These are phyloP conservation scores for Alternaria brassicicola DNA, from an alignment of 2,329 filamentous ascomycete genomes.

Conservation along the genomic window DNA sequence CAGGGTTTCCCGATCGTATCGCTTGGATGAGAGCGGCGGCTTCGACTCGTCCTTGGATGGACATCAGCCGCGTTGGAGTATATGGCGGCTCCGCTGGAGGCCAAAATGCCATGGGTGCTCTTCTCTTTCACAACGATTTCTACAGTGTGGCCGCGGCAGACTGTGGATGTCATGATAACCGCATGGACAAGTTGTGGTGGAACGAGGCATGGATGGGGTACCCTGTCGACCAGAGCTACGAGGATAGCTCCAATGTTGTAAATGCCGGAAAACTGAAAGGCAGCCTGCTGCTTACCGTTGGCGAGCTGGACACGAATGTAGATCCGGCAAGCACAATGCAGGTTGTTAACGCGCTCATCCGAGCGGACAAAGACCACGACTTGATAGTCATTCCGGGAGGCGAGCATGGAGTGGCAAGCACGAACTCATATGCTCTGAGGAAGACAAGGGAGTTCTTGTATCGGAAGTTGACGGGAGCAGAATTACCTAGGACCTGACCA, in stretches of 20 bases:
- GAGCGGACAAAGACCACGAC: slow-evolving; percentile 30
- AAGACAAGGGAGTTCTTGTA: not conserved
- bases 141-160: slow-evolving; percentile 36
- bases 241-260: slow-evolving; percentile 33
- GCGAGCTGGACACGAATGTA: slow-evolving; percentile 45
- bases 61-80: slow-evolving; percentile 23
- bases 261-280: slow-evolving; percentile 27
- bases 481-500: too few relatives aligned
- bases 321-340: slow-evolving; percentile 39
- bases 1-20: slow-evolving; percentile 36
- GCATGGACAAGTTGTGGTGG: slow-evolving; percentile 41
- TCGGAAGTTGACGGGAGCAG: not conserved
- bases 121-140: slow-evolving; percentile 38
- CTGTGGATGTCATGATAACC: slow-evolving; percentile 38
- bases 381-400: slow-evolving; percentile 29
- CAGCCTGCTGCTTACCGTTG: slow-evolving; percentile 31
- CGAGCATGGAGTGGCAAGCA: slow-evolving; percentile 22
- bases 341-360: slow-evolving; percentile 31
- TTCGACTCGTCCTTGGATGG: slow-evolving; percentile 33
- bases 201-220: slow-evolving; percentile 41
- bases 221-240: slow-evolving; percentile 23
- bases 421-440: not conserved
- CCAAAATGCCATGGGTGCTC: slow-evolving; percentile 19
- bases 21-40: slow-evolving; percentile 37
- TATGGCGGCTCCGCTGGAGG: slow-evolving; percentile 23